Base-by-base conservation (phyloP, 176 grass and related monocot genomes). In the Carex parvula region DNA sequence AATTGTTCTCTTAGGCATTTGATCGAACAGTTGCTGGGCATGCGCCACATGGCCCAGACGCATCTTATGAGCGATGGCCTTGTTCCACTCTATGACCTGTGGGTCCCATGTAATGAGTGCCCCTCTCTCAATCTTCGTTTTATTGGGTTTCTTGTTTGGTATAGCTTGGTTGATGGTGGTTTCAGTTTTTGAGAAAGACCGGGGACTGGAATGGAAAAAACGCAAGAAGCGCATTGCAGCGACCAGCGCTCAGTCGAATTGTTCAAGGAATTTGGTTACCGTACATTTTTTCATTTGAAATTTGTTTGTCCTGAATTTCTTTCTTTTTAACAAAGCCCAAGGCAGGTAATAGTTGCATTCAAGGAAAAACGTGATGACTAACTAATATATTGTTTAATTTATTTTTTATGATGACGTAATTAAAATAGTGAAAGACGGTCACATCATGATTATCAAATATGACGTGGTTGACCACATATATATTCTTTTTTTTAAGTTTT, bases 31-130 rank as follows among this genome's bases (percentile, higher is more conserved):
- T 33, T 85, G 73, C 79, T 88, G 89, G n/a, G 93, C 96, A 35
- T 81, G 82, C 2, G 37, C 59, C 20, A 92, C 63, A 81, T 88
- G 86, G 54, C 93, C 91, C 20, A 72, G 78, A 64, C 93, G 91
- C 89, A 98, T 98, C 72, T 89, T 88, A n/a, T 46, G 83, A 3
- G 93, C 90, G 84, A 95, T 93, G 84, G 85, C 83, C 80, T 93
- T 98, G 89, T 98, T 98, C 60, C 86, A 88, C 81, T 69, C 83
- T 70, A 95, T 84, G 10, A 93, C 86, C 65, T 98, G 90, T 0
- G 86, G 17, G 39, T 95, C 32, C 35, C 6, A 39, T 33, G 65
- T 69, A 18, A 11, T 39, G 8, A 11, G 32, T 17, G 0, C 32
- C 1, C 32, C 13, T 9, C 60, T 69, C 32, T 17, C 4, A 33